Percentiles rank a stretch among this genome's conserved stretches.
phyloP scores from a whole-genome alignment of 176 grass and related monocot species.

The Juncus effusus region DNA sequence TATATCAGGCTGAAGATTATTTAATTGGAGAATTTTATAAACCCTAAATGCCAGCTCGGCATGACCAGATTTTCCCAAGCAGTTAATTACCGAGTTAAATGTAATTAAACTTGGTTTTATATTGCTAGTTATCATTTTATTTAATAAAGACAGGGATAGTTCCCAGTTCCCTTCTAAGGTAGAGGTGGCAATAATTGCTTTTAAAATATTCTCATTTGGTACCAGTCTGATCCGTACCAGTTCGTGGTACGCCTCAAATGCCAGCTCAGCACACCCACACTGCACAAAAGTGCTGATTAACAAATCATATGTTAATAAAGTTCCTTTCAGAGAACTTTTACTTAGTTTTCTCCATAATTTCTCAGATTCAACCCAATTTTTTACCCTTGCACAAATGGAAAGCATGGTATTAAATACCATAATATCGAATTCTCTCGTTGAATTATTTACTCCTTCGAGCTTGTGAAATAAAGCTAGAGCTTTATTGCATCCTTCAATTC shows the following conservation, averaged over 20 bases:
- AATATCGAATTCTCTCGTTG: slow-evolving; percentile 49
- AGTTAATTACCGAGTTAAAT: slow-evolving; percentile 87
- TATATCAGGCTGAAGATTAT: slow-evolving; percentile 58
- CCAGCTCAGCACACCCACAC: slow-evolving; percentile 67
- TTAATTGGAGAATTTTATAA: slow-evolving; percentile 60
- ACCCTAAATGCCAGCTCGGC: slow-evolving; percentile 75
- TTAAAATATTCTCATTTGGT: slow-evolving; percentile 73
- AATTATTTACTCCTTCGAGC: slow-evolving; percentile 37
- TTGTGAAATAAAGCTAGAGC: slow-evolving; percentile 55
- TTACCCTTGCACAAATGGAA: slow-evolving; percentile 60
- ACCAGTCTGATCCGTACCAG: slow-evolving; percentile 49
- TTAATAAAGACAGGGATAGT: slow-evolving; percentile 49
- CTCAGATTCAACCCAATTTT: slow-evolving; percentile 65
- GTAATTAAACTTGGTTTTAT: slow-evolving; percentile 73
- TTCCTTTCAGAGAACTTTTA: slow-evolving; percentile 47
- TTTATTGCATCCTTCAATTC: slow-evolving; percentile 33
- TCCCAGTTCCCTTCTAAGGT: slow-evolving; percentile 85
- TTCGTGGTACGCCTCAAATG: slow-evolving; percentile 69
- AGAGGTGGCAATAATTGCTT: slow-evolving; percentile 76
- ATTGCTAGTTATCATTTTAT: slow-evolving; percentile 61
- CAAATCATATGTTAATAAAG: slow-evolving; percentile 70
- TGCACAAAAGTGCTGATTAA: slow-evolving; percentile 87
- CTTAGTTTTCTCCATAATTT: slow-evolving; percentile 63
- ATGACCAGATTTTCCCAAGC: slow-evolving; percentile 67
- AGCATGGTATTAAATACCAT: slow-evolving; percentile 93